phyloP scores from a whole-genome alignment of 768 basidiomycete genomes.

The Neoboletus brunneissimus region DNA sequence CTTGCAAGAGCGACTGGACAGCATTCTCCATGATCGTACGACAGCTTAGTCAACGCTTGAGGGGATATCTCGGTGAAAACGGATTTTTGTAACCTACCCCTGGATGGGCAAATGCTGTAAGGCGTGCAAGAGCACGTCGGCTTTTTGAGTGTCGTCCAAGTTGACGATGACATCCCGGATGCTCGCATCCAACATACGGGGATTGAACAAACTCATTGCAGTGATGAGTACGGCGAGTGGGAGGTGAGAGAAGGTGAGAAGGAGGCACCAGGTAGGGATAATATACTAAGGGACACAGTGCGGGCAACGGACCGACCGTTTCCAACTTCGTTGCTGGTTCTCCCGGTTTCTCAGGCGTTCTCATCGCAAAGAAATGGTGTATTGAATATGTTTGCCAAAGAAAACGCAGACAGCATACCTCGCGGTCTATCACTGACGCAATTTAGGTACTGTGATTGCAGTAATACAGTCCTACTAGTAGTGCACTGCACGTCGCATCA shows the following conservation, averaged over 20 bases:
- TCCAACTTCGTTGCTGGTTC: conserved; percentile 7
- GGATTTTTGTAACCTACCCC: conserved; percentile 41
- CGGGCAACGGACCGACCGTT: conserved; percentile 16
- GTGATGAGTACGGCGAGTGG: not conserved
- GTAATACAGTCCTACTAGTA: not conserved
- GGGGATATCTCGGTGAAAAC: conserved; percentile 4
- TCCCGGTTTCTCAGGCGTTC: conserved; percentile 10
- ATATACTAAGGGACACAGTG: conserved; percentile 11
- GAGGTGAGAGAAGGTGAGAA: not conserved
- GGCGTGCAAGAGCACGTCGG: conserved; percentile 71
- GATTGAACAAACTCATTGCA: conserved; percentile 67
- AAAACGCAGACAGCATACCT: not conserved
- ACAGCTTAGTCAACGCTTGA: conserved; percentile 33
- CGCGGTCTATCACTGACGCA: not conserved
- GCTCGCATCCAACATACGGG: conserved; percentile 73
- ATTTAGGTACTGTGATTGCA: not conserved
- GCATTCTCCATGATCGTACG: conserved; percentile 70
- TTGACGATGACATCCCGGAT: conserved; percentile 62
- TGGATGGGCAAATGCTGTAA: conserved; percentile 76
- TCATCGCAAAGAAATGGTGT: not conserved
- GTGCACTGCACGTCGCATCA: not conserved
- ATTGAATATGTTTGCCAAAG: not conserved
- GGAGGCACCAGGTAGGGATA: not conserved
- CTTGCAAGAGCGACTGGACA: conserved; percentile 65
- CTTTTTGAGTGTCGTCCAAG: conserved; percentile 64